Conservation (phyloP, 371 early-diverging fungal genomes). For the Actinomucor elegans region DNA sequence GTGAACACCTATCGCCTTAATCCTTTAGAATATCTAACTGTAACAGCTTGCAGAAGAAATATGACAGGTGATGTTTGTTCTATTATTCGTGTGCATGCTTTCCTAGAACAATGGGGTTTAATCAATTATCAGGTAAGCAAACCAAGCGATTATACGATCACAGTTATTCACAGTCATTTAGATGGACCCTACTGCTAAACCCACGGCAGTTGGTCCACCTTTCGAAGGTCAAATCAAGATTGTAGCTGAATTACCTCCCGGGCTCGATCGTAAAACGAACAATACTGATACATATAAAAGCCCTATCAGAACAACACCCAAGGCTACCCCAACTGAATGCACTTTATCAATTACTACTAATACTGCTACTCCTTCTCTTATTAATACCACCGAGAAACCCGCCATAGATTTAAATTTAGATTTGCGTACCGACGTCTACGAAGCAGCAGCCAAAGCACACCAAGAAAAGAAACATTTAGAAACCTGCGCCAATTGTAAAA, state of each 20-base stretch:
- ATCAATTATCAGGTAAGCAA: slow-evolving; percentile 94
- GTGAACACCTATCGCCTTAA: slow-evolving; percentile 93
- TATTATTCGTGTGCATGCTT: slow-evolving; percentile 95
- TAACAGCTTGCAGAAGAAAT: slow-evolving; percentile 94
- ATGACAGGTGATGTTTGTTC: slow-evolving; percentile 96
- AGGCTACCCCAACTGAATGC: not conserved
- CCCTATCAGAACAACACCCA: not conserved
- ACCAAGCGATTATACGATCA: slow-evolving; percentile 4
- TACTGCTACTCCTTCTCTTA: not conserved
- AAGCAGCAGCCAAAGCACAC: not conserved
- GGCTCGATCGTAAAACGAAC: not conserved
- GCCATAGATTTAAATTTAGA: slow-evolving; percentile 19
- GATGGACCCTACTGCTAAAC: slow-evolving; percentile 91
- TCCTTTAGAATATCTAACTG: slow-evolving; percentile 93
- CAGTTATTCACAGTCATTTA: slow-evolving; percentile 18
- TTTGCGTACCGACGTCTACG: slow-evolving; percentile 20
- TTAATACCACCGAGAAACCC: not conserved
- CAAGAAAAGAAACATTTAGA: not conserved
- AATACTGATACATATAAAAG: not conserved
- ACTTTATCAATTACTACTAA: not conserved
- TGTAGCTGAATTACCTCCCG: slow-evolving; percentile 23
- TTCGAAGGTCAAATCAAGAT: slow-evolving; percentile 88
- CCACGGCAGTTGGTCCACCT: slow-evolving; percentile 84
- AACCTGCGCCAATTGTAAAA: not conserved
- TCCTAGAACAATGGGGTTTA: slow-evolving; percentile 99